A percentile compares a stretch with the other conserved stretches of the same genome.
Conservation (phyloP, 768 basidiomycete species). For the Hortiboletus flavorubellus region DNA sequence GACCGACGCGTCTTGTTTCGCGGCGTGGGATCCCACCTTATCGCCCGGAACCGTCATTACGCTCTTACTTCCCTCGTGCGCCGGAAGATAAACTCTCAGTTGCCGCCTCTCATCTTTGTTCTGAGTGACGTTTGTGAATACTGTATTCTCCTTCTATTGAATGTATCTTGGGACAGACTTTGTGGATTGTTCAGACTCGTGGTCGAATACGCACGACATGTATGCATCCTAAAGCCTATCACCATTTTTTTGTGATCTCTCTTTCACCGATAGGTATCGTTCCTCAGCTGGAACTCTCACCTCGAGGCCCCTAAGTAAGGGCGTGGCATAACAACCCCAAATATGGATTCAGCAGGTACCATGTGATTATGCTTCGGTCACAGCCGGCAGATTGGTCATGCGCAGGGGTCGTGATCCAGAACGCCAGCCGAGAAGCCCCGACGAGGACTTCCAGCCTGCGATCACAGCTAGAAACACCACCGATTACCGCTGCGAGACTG, state of each 20-base stretch:
- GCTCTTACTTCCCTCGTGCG: not conserved
- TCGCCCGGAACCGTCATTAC: not conserved
- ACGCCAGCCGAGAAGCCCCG: too few species aligned
- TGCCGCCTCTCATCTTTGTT: not conserved
- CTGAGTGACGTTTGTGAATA: not conserved
- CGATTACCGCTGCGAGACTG: too few species aligned
- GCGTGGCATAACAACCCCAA: not conserved
- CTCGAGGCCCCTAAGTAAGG: not conserved
- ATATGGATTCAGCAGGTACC: not conserved
- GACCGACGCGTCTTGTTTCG: not conserved
- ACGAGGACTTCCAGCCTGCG: too few species aligned
- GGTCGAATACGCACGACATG: not conserved
- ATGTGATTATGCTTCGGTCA: not conserved
- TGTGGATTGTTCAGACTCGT: not conserved
- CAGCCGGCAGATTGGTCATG: not conserved
- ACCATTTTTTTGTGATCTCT: not conserved
- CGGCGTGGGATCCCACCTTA: conserved; percentile 10
- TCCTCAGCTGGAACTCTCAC: not conserved
- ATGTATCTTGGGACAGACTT: not conserved
- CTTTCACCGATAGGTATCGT: not conserved
- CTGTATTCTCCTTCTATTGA: not conserved
- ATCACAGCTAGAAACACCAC: too few species aligned
- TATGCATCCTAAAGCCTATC: not conserved
- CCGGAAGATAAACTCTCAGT: not conserved
- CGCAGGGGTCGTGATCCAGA: too few species aligned